These are phyloP conservation scores for Pelargonium nanum DNA, from an alignment of 345 rosid genomes.

Conservation along the genomic window DNA sequence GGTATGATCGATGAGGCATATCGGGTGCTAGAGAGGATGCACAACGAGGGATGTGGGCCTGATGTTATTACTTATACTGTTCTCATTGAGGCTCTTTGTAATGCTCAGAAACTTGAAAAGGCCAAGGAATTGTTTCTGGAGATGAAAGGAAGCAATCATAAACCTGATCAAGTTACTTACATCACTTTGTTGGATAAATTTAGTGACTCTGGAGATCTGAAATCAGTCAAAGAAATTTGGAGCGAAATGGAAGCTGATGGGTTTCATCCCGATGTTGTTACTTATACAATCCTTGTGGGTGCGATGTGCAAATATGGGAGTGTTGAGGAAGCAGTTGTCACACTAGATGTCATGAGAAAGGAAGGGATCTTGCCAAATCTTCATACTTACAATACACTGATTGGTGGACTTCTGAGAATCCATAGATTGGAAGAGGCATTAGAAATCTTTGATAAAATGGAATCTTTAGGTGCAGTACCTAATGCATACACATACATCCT, in stretches of 20 bases:
- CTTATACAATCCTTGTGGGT: slow-evolving; percentile 63
- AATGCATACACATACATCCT: slow-evolving; percentile 70
- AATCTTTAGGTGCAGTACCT: slow-evolving; percentile 50
- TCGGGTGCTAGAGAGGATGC: slow-evolving; percentile 66
- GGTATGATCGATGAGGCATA: slow-evolving; percentile 67
- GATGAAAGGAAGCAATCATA: slow-evolving; percentile 72
- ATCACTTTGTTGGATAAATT: slow-evolving; percentile 72
- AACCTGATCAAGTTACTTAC: slow-evolving; percentile 73
- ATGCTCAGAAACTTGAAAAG: slow-evolving; percentile 48
- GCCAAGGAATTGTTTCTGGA: slow-evolving; percentile 51
- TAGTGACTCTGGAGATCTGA: slow-evolving; percentile 59
- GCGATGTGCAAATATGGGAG: slow-evolving; percentile 62
- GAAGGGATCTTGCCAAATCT: slow-evolving; percentile 57
- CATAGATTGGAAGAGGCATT: slow-evolving; percentile 53
- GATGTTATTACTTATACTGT: slow-evolving; percentile 85
- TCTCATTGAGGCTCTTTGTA: slow-evolving; percentile 79
- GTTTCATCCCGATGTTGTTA: slow-evolving; percentile 68
- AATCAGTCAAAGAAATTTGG: slow-evolving; percentile 65
- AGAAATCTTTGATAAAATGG: slow-evolving; percentile 47
- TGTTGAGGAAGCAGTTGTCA: slow-evolving; percentile 51
- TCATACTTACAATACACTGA: slow-evolving; percentile 74
- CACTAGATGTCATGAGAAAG: slow-evolving; percentile 56
- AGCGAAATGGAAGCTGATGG: slow-evolving; percentile 77
- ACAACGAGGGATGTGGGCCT: slow-evolving; percentile 74
- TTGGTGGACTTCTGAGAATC: slow-evolving; percentile 57